Conservation (phyloP, 192 early-diverging fungal genomes). For the Coemansia sp. region DNA sequence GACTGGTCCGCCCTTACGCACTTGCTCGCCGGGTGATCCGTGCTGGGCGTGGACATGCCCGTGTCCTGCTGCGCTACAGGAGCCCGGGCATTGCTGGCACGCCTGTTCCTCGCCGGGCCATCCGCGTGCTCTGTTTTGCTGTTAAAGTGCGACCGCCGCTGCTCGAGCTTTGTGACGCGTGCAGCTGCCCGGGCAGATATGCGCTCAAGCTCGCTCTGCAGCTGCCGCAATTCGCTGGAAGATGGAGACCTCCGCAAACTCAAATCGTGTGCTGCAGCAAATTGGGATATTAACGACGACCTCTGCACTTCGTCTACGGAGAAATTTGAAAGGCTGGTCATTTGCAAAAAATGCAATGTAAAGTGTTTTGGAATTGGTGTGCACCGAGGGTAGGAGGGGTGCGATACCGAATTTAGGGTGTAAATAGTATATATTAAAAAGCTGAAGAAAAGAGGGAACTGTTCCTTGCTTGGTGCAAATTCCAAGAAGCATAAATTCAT, state of each 20-base stretch:
- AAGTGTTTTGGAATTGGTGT: too few species aligned
- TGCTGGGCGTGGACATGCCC: constrained; percentile 1
- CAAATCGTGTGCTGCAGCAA: constrained; percentile 12
- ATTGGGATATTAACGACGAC: constrained; percentile 25
- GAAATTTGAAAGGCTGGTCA: constrained; percentile 18
- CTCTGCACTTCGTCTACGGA: constrained; percentile 27
- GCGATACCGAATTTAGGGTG: too few species aligned
- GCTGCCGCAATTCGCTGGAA: constrained; percentile 26
- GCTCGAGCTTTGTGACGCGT: constrained; percentile 20
- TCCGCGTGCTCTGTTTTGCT: not conserved
- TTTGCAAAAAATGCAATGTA: not conserved
- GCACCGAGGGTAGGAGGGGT: too few species aligned
- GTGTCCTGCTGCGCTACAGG: not conserved
- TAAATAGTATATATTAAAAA: too few species aligned
- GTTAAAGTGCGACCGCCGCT: constrained; percentile 4
- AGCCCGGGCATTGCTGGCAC: not conserved
- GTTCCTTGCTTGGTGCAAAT: too few species aligned
- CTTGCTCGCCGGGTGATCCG: constrained; percentile 25
- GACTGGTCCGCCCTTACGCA: constrained; percentile 16
- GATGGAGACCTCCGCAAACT: constrained; percentile 12
- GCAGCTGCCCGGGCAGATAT: constrained; percentile 21
- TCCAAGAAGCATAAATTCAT: too few species aligned
- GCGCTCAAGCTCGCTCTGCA: constrained; percentile 36
- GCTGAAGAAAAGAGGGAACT: too few species aligned
- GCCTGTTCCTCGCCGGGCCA: not conserved